Percentiles rank a stretch among this genome's conserved stretches.
These are phyloP conservation scores for Ceratobasidium papillatum DNA, from an alignment of 1,284 basidiomycete species.

Conservation along the genomic window DNA sequence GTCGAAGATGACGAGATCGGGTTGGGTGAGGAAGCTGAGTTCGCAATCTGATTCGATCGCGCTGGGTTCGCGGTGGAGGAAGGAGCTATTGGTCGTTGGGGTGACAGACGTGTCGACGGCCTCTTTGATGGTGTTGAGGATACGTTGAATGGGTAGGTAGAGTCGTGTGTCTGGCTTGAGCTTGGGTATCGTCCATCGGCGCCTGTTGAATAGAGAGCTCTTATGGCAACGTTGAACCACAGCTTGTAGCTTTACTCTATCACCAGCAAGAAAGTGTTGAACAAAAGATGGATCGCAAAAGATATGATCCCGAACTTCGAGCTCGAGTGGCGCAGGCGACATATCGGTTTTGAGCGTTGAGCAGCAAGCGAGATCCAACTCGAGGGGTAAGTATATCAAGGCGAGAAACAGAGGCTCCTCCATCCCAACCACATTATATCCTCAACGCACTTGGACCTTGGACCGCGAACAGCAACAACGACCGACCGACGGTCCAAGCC, in stretches of 20 bases:
- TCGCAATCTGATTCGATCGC: not conserved
- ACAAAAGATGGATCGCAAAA: conserved; percentile 28
- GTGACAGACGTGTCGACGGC: not conserved
- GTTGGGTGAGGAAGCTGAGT: not conserved
- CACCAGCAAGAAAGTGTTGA: conserved; percentile 1
- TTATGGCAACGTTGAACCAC: conserved; percentile 23
- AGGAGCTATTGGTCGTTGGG: not conserved
- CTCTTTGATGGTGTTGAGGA: conserved; percentile 11
- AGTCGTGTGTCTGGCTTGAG: not conserved
- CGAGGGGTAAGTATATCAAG: not conserved
- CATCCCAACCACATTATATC: not conserved
- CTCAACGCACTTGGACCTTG: not conserved
- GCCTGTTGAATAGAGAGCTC: not conserved
- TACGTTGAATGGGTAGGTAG: not conserved
- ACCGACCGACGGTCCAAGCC: not conserved
- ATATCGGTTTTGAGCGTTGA: not conserved
- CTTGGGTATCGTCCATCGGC: not conserved
- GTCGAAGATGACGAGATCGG: conserved; percentile 23
- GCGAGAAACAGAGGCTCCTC: not conserved
- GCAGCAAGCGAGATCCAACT: not conserved
- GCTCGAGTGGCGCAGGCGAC: conserved; percentile 2
- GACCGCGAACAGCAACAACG: not conserved
- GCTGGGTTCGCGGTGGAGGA: not conserved
- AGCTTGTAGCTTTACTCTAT: not conserved
- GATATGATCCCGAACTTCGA: conserved; percentile 1